These are phyloP conservation scores for Moesziomyces sp. DNA, from an alignment of 1,284 basidiomycete species.

Conservation along the genomic window DNA sequence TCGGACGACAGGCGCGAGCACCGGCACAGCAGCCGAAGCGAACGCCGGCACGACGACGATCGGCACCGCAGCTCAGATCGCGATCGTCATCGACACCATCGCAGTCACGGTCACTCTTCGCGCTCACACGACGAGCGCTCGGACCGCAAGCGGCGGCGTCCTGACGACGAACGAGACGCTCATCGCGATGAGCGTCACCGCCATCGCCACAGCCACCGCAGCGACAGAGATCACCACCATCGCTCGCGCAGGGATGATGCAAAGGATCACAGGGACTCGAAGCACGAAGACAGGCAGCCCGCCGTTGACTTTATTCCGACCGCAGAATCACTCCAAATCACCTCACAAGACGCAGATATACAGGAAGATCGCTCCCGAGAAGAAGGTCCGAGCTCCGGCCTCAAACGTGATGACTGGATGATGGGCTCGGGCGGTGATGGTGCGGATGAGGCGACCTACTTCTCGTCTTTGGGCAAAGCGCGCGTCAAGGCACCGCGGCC, in stretches of 20 bases:
- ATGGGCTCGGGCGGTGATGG: slow-evolving; percentile 68
- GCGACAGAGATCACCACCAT: slow-evolving; percentile 65
- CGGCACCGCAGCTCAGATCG: slow-evolving; percentile 7
- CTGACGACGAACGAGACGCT: slow-evolving; percentile 10
- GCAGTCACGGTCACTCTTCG: neutral
- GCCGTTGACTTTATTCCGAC: slow-evolving; percentile 82
- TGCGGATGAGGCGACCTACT: slow-evolving; percentile 69
- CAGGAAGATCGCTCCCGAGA: slow-evolving; percentile 66
- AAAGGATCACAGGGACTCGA: slow-evolving; percentile 8
- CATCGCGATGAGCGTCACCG: slow-evolving; percentile 2
- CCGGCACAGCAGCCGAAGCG: neutral
- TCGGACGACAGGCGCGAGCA: neutral
- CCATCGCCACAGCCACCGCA: slow-evolving; percentile 13
- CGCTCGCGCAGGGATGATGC: slow-evolving; percentile 63
- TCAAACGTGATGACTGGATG: slow-evolving; percentile 91
- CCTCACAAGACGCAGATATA: slow-evolving; percentile 72
- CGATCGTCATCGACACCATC: slow-evolving; percentile 14
- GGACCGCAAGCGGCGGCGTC: slow-evolving; percentile 3
- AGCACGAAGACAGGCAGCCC: slow-evolving; percentile 69
- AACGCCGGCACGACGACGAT: too few species aligned
- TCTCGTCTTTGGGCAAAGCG: slow-evolving; percentile 82
- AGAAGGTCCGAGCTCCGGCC: slow-evolving; percentile 67
- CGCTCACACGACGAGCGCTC: slow-evolving; percentile 6
- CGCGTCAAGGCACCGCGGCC: slow-evolving; percentile 70
- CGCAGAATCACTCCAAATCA: slow-evolving; percentile 77